Percentiles rank a stretch among this genome's conserved stretches.
Evolutionary conservation across 345 rosid species (phyloP).

Genomic region (Pugionium dolabratum): DNA sequence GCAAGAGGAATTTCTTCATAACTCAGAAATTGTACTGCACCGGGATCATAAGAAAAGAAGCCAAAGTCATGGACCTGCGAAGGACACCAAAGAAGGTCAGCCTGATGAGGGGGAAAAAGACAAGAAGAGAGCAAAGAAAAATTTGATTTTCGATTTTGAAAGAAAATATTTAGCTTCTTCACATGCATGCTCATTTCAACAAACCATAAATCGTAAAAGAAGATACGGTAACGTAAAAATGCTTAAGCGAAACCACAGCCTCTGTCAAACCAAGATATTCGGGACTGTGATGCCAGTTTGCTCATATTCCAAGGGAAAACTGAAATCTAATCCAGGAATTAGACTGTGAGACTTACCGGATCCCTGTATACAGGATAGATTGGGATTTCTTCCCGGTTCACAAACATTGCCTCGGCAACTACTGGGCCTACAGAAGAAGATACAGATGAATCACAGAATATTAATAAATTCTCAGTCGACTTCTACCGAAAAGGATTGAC

Average conservation of each 20-base stretch:
- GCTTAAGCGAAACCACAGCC: not conserved
- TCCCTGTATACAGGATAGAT: conserved; percentile 86
- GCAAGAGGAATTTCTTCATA: conserved; percentile 97
- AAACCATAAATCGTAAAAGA: not conserved
- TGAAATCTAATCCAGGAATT: not conserved
- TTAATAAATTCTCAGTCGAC: conserved; percentile 7
- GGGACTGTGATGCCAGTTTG: not conserved
- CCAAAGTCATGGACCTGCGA: conserved; percentile 97
- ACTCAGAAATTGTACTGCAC: conserved; percentile 67
- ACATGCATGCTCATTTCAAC: conserved; percentile 16
- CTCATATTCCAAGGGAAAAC: not conserved
- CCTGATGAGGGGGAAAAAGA: conserved; percentile 7
- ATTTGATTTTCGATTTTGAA: too few relatives aligned
- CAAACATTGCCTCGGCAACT: conserved; percentile 94
- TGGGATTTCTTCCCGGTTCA: conserved; percentile 83
- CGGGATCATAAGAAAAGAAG: conserved; percentile 84
- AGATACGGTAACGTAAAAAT: not conserved
- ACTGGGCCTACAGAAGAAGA: conserved; percentile 68
- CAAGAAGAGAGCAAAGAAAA: not conserved
- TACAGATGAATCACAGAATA: conserved; percentile 4
- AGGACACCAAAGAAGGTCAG: conserved; percentile 32
- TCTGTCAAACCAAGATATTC: conserved; percentile 5
- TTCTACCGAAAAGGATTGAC: not conserved
- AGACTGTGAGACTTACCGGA: conserved; percentile 59
- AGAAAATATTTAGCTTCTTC: not conserved